These are phyloP conservation scores for Xylaria scruposa DNA, from an alignment of 495 filamentous ascomycete species.

Conservation along the genomic window DNA sequence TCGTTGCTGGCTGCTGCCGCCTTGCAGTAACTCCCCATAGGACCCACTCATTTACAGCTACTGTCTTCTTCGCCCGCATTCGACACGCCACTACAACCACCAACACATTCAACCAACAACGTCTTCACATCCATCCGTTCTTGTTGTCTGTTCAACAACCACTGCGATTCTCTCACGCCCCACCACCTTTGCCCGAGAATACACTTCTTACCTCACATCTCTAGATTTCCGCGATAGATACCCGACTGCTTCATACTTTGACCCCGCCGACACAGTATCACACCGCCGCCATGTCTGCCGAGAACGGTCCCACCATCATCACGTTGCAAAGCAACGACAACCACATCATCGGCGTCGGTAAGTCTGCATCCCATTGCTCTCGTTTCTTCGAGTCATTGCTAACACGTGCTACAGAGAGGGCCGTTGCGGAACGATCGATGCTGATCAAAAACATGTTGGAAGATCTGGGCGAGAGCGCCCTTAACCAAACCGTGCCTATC, in stretches of 20 bases:
- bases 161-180: too few relatives aligned
- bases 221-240: conserved; percentile 1
- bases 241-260: not conserved
- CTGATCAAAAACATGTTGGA: conserved; percentile 98
- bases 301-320: conserved; percentile 18
- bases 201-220: conserved; percentile 8
- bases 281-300: conserved; percentile 23
- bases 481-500: conserved; percentile 76
- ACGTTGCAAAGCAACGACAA: conserved; percentile 36
- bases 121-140: conserved; percentile 1
- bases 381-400: conserved; percentile 18
- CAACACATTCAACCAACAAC: conserved; percentile 4
- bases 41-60: not conserved
- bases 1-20: not conserved
- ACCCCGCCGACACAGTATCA: not conserved
- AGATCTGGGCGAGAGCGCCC: conserved; percentile 76
- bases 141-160: not conserved
- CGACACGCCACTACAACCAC: not conserved
- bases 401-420: conserved; percentile 64
- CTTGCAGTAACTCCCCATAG: not conserved
- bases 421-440: conserved; percentile 87
- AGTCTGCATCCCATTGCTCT: conserved; percentile 17
- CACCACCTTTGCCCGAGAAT: not conserved
- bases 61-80: not conserved
- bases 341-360: conserved; percentile 42